Conservation (phyloP, 2,329 filamentous ascomycete species). For the Graphilbum sp. region DNA sequence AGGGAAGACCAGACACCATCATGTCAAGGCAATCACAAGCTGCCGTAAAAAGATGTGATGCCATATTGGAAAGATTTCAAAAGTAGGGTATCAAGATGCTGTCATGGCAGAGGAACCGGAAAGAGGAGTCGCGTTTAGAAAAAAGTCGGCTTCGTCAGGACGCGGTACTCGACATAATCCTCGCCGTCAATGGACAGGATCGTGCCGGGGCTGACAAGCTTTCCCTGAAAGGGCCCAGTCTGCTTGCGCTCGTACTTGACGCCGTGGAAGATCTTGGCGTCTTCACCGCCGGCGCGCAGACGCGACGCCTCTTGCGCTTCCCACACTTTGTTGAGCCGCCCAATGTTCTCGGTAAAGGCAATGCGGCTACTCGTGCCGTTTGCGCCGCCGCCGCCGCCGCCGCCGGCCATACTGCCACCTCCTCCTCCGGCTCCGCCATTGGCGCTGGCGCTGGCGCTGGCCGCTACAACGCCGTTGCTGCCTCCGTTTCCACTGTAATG, state of each 20-base stretch:
- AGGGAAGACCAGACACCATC: too few relatives aligned
- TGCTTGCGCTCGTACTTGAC: conserved; percentile 47
- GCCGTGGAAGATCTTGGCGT: conserved; percentile 40
- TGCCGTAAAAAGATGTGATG: too few relatives aligned
- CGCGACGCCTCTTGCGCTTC: conserved; percentile 33
- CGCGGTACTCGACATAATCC: conserved; percentile 50
- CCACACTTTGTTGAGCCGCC: conserved; percentile 39
- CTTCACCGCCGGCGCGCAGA: conserved; percentile 25
- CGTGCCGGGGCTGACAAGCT: conserved; percentile 44
- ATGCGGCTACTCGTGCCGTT: conserved; percentile 10
- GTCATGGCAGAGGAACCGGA: too few relatives aligned
- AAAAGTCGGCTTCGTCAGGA: conserved; percentile 46
- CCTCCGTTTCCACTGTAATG: background rate
- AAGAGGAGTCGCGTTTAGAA: too few relatives aligned
- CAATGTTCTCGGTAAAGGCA: conserved; percentile 31
- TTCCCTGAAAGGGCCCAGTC: conserved; percentile 43
- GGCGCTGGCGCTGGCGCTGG: background rate
- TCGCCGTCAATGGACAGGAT: conserved; percentile 50
- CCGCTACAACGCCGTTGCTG: conserved; percentile 7
- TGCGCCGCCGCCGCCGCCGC: conserved; percentile 11
- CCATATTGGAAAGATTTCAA: too few relatives aligned
- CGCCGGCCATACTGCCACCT: conserved; percentile 5
- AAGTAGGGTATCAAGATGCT: too few relatives aligned
- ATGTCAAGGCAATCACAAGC: too few relatives aligned
- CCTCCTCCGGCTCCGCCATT: background rate